A percentile compares a stretch with the other conserved stretches of the same genome.
Evolutionary conservation across 2,329 filamentous ascomycete species (phyloP).

Genomic region (Metarhizium humberi): DNA sequence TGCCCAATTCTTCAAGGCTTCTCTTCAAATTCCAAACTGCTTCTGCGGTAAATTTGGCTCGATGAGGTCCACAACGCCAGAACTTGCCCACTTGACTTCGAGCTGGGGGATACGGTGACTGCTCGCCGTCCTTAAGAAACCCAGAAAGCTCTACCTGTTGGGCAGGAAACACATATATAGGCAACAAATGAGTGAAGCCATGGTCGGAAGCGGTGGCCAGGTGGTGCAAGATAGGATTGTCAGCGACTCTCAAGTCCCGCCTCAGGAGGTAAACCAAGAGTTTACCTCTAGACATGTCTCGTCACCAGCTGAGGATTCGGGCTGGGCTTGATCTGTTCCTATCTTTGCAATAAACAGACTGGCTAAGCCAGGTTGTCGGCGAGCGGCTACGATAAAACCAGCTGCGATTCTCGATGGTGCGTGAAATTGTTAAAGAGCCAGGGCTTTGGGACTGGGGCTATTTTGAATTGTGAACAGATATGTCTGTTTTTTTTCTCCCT

Average conservation of each 20-base stretch:
- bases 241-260: conserved; percentile 61
- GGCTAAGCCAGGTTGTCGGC: not conserved
- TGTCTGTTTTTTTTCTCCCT: not conserved
- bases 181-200: conserved; percentile 59
- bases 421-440: not conserved
- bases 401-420: not conserved
- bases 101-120: conserved; percentile 60
- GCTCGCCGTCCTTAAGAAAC: conserved; percentile 46
- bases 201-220: conserved; percentile 38
- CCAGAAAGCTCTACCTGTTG: conserved; percentile 68
- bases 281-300: conserved; percentile 27
- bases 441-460: not conserved
- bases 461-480: not conserved
- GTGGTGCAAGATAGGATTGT: conserved; percentile 64
- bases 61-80: conserved; percentile 65
- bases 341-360: not conserved
- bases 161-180: conserved; percentile 59
- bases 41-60: conserved; percentile 63
- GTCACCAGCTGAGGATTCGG: not conserved
- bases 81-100: conserved; percentile 55
- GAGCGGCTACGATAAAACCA: not conserved
- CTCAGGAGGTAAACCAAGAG: conserved; percentile 64
- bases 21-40: conserved; percentile 64
- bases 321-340: not conserved
- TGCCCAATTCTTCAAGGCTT: conserved; percentile 47